Base-by-base conservation (phyloP, 1,139 yeast genomes). In the Zygoascus meyerae region DNA sequence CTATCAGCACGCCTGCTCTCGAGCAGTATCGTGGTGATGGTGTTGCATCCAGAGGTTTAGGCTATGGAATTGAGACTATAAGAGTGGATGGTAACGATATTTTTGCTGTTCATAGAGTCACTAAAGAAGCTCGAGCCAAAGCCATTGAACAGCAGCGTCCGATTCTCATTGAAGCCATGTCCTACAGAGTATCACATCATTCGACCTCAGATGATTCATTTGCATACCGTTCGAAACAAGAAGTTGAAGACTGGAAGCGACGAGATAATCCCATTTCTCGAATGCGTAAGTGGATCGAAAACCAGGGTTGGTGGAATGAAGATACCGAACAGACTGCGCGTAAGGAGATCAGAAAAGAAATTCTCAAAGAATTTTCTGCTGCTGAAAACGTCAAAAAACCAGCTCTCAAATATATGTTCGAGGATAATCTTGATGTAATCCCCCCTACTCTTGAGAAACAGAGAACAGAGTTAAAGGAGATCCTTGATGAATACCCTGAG, bases 11-110 rank as follows among this genome's bases (percentile, higher is more conserved):
- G 0, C 67, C 69, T 1, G 53, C 67, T 11, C 42, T 56, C 2
- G 69, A 65, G 49, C 69, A 65, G 52, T 65, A 65, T 54, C 60
- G 58, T 45, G 69, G 69, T 21, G 69, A 65, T 47, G 69, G 69
- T 11, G 64, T 65, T 50, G 69, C 67, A 10, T 53, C 61, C 35
- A 53, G 69, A 30, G 69, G 67, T 5, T 47, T 57, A 6, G 69
- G 69, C 11, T 65, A 65, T 48, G 69, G 69, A 11, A 65, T 65
- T 33, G 66, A 63, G 34, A 62, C 69, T 11, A 56, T 65, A 21
- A 58, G 69, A 10, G 67, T 65, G 5, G 69, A 65, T 44, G 69
- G 69, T 2, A 65, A 65, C 52, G 69, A 65, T 45, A 48, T 64
- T 16, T 55, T 61, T 17, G 69, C 69, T 0, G 69, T 65, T 11